phyloP scores from a whole-genome alignment of 306 rosid genomes.

The Prunus campanulata region DNA sequence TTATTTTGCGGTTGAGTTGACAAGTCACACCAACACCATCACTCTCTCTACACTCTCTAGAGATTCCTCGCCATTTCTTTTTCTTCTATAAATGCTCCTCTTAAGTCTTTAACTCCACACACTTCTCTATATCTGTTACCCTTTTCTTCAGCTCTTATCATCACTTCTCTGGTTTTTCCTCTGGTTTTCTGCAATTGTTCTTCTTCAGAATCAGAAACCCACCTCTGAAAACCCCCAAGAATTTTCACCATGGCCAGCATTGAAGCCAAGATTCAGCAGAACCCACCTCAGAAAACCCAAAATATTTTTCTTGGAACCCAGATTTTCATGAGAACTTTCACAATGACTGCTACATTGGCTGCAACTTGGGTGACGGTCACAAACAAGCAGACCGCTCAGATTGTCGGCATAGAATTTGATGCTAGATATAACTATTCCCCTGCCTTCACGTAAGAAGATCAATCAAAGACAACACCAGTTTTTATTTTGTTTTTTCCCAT shows the following conservation, averaged over 20 bases:
- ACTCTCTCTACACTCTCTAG: background rate
- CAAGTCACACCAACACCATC: background rate
- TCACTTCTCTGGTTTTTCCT: background rate
- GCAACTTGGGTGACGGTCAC: conserved; percentile 40
- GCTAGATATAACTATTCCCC: conserved; percentile 49
- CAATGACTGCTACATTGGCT: conserved; percentile 29
- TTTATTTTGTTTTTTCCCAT: background rate
- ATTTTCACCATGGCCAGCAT: conserved; percentile 23
- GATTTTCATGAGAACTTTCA: conserved; percentile 33
- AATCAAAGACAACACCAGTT: background rate
- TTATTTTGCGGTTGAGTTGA: background rate
- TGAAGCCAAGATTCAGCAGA: conserved; percentile 29
- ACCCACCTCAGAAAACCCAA: conserved; percentile 20
- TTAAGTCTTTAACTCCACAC: conserved; percentile 2
- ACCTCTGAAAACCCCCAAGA: background rate
- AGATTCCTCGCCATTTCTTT: conserved; percentile 7
- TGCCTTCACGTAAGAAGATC: conserved; percentile 26
- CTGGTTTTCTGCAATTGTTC: background rate
- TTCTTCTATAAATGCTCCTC: conserved; percentile 34
- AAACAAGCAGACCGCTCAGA: conserved; percentile 30
- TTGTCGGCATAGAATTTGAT: conserved; percentile 34
- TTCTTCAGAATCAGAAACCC: background rate
- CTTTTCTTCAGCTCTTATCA: background rate
- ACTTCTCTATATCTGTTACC: conserved; percentile 16
- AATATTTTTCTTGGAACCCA: conserved; percentile 29